Conservation (phyloP, 352 stramenopile genomes). For the Globisporangium camurandrum region DNA sequence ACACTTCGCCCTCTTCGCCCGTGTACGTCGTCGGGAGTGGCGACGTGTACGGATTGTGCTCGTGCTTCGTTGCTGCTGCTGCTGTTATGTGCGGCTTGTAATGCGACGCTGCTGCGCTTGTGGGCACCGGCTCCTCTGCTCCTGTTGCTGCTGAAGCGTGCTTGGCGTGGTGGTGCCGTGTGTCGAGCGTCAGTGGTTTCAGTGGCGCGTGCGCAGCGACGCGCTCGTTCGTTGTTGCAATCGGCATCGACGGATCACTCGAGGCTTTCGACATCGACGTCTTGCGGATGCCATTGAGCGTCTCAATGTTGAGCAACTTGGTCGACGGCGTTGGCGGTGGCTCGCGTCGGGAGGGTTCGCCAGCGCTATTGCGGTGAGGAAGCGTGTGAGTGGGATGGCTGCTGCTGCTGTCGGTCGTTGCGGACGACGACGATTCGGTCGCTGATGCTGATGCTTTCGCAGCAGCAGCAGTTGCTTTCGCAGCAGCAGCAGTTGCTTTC, state of each 20-base stretch:
- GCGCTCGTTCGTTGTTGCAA: slow-evolving; percentile 8
- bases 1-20: slow-evolving; percentile 46
- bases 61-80: not conserved
- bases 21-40: slow-evolving; percentile 15
- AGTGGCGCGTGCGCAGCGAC: slow-evolving; percentile 15
- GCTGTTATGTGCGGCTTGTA: too few species aligned
- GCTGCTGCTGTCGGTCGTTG: not conserved
- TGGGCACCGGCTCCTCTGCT: not conserved
- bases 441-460: slow-evolving; percentile 2
- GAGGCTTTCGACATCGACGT: slow-evolving; percentile 27
- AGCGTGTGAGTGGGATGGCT: too few species aligned
- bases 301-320: slow-evolving; percentile 38
- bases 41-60: slow-evolving; percentile 1
- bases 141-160: slow-evolving; percentile 7
- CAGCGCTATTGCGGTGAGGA: not conserved
- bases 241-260: slow-evolving; percentile 18
- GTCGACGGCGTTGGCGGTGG: slow-evolving; percentile 17
- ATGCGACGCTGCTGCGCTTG: too few species aligned
- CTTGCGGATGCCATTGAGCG: slow-evolving; percentile 27
- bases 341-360: slow-evolving; percentile 15
- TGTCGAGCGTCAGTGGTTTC: slow-evolving; percentile 35
- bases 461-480: not conserved
- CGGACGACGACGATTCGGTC: not conserved
- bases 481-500: slow-evolving; percentile 2
- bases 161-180: slow-evolving; percentile 13